Conservation (phyloP, 768 basidiomycete species). For the Leccinum subgranulosum region DNA sequence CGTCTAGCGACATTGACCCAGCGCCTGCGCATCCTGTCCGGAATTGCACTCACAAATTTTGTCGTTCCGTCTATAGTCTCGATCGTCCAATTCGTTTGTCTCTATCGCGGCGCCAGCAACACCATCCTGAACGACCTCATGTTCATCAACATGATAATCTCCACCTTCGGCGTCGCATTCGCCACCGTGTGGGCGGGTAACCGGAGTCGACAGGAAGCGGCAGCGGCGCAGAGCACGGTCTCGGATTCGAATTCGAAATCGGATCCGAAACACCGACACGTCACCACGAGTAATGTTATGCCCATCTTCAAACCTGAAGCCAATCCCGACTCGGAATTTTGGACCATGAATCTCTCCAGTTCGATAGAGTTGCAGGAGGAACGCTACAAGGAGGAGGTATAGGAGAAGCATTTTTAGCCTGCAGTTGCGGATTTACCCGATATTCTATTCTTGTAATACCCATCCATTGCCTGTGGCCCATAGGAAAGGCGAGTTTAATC, state of each 20-base stretch:
- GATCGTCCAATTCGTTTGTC: slow-evolving; percentile 14
- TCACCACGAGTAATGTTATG: background rate
- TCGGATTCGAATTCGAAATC: background rate
- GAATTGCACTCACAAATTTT: slow-evolving; percentile 33
- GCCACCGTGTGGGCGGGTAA: slow-evolving; percentile 6
- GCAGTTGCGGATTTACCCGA: background rate
- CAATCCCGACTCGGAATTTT: background rate
- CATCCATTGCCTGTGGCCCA: background rate
- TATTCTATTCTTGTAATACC: background rate
- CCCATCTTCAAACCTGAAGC: background rate
- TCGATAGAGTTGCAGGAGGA: background rate
- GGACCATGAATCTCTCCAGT: background rate
- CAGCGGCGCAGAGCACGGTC: background rate
- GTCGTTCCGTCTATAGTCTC: slow-evolving; percentile 31
- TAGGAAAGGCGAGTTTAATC: background rate
- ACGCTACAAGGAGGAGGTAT: background rate
- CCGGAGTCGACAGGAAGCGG: background rate
- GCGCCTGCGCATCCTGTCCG: slow-evolving; percentile 26
- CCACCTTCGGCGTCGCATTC: slow-evolving; percentile 12
- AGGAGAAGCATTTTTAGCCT: background rate
- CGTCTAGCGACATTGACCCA: slow-evolving; percentile 16
- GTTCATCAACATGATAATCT: slow-evolving; percentile 5
- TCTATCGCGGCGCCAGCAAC: background rate
- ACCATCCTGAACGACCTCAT: background rate
- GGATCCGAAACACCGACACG: background rate